Percentiles rank a stretch among this genome's conserved stretches.
Conservation (phyloP, 2,329 filamentous ascomycete species). For the Neoscytalidium dimidiatum region DNA sequence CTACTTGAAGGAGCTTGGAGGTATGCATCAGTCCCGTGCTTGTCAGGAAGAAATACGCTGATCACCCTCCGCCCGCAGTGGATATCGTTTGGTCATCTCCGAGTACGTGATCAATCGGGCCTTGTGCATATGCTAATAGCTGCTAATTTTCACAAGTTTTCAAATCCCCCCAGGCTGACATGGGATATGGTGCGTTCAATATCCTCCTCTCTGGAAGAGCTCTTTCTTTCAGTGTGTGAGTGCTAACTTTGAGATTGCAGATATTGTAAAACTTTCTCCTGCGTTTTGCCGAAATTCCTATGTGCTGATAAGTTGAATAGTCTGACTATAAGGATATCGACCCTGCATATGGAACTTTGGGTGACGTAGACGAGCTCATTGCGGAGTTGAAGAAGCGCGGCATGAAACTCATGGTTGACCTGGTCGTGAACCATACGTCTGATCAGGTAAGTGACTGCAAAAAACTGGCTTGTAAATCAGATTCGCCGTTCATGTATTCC, state of each 20-base stretch:
- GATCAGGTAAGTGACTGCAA: slow-evolving; percentile 41
- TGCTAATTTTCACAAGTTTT: slow-evolving; percentile 44
- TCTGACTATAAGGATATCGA: slow-evolving; percentile 68
- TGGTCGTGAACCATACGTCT: slow-evolving; percentile 78
- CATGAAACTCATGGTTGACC: slow-evolving; percentile 72
- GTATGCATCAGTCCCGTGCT: background rate
- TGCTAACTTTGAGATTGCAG: background rate
- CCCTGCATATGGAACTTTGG: slow-evolving; percentile 65
- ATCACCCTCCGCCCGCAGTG: slow-evolving; percentile 37
- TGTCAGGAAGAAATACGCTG: background rate
- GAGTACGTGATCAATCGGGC: slow-evolving; percentile 27
- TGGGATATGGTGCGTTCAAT: slow-evolving; percentile 65
- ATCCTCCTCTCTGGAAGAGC: background rate
- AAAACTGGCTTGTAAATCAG: background rate
- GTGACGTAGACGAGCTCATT: slow-evolving; percentile 66
- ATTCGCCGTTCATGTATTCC: background rate
- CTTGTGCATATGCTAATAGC: background rate
- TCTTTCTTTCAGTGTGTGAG: background rate
- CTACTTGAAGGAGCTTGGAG: slow-evolving; percentile 52
- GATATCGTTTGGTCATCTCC: slow-evolving; percentile 70
- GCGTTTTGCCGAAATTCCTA: background rate
- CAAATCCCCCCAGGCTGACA: slow-evolving; percentile 65
- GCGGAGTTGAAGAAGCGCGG: slow-evolving; percentile 60
- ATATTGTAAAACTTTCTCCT: background rate
- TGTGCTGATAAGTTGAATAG: background rate